Percentiles rank a stretch among this genome's conserved stretches.
Conservation (phyloP, 2,329 filamentous ascomycete species). For the Fusarium cyanostomum region DNA sequence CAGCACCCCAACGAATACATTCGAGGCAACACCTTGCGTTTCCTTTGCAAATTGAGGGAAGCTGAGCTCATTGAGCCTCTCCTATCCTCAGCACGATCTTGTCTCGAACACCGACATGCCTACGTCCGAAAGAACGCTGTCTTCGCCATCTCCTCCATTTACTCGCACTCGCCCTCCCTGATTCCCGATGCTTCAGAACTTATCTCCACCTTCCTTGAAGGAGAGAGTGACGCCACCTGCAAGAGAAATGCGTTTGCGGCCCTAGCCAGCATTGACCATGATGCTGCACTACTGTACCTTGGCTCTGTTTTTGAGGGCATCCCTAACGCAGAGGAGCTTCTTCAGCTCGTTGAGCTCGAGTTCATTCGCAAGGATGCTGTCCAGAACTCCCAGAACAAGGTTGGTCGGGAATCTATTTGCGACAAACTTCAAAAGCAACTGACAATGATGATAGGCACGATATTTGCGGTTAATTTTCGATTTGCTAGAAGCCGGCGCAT, state of each 20-base stretch:
- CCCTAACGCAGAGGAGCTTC: slow-evolving; percentile 90
- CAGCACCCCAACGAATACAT: slow-evolving; percentile 99
- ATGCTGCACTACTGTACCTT: slow-evolving; percentile 88
- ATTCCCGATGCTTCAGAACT: slow-evolving; percentile 97
- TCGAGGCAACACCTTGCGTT: slow-evolving; percentile 95
- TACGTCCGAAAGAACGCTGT: slow-evolving; percentile 99
- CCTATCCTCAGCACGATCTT: slow-evolving; percentile 88
- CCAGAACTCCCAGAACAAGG: slow-evolving; percentile 93
- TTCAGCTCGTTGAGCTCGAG: slow-evolving; percentile 93
- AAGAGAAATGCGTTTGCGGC: slow-evolving; percentile 98
- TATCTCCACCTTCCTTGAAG: slow-evolving; percentile 86
- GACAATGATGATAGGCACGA: slow-evolving; percentile 66
- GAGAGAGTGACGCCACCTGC: slow-evolving; percentile 93
- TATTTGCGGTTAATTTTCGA: slow-evolving; percentile 97
- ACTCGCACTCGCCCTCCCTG: slow-evolving; percentile 86
- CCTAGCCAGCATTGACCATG: slow-evolving; percentile 88
- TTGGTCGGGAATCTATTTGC: slow-evolving; percentile 48
- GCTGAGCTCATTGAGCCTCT: slow-evolving; percentile 96
- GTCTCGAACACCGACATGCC: slow-evolving; percentile 94
- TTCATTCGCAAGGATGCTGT: slow-evolving; percentile 99
- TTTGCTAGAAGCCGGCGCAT: slow-evolving; percentile 89
- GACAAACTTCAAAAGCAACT: slow-evolving; percentile 39
- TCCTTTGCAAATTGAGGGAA: slow-evolving; percentile 95
- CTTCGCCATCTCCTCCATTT: slow-evolving; percentile 92
- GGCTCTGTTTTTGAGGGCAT: slow-evolving; percentile 92